These are phyloP conservation scores for Candida albicans DNA, from an alignment of 1,139 yeast species.

Conservation along the genomic window DNA sequence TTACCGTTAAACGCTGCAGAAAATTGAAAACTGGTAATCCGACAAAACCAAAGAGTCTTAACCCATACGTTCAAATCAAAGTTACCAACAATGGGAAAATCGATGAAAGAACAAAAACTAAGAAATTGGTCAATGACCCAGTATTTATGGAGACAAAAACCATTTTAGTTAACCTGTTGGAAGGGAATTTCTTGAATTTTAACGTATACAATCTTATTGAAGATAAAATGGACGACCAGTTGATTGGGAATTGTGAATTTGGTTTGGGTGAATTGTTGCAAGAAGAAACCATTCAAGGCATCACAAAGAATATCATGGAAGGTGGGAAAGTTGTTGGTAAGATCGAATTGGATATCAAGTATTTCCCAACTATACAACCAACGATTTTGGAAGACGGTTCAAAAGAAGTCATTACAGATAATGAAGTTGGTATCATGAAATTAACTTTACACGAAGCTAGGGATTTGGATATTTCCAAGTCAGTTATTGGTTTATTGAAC, in stretches of 20 bases:
- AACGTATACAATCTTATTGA: slow-evolving; percentile 52
- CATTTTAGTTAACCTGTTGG: slow-evolving; percentile 56
- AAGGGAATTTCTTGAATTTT: slow-evolving; percentile 54
- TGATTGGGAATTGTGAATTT: slow-evolving; percentile 57
- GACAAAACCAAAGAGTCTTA: slow-evolving; percentile 46
- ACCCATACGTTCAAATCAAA: slow-evolving; percentile 58
- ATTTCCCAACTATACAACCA: slow-evolving; percentile 59
- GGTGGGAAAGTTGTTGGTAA: slow-evolving; percentile 62
- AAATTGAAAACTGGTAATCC: slow-evolving; percentile 45
- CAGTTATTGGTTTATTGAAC: slow-evolving; percentile 68
- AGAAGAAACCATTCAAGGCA: slow-evolving; percentile 37
- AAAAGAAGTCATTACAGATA: slow-evolving; percentile 48
- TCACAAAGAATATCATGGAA: slow-evolving; percentile 38
- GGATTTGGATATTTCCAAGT: slow-evolving; percentile 61
- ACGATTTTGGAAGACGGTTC: slow-evolving; percentile 50
- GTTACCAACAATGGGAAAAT: slow-evolving; percentile 46
- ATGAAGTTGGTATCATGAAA: slow-evolving; percentile 72
- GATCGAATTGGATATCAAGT: slow-evolving; percentile 59
- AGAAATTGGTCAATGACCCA: slow-evolving; percentile 56
- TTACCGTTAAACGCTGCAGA: slow-evolving; percentile 56
- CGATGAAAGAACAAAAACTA: slow-evolving; percentile 55
- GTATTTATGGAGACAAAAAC: slow-evolving; percentile 66
- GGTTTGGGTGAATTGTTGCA: slow-evolving; percentile 62
- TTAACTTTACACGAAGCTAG: slow-evolving; percentile 71
- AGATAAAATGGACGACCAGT: slow-evolving; percentile 53